Percentiles rank a stretch among this genome's conserved stretches.
These are phyloP conservation scores for Talaromyces thailandensis DNA, from an alignment of 495 filamentous ascomycete genomes.

Conservation along the genomic window DNA sequence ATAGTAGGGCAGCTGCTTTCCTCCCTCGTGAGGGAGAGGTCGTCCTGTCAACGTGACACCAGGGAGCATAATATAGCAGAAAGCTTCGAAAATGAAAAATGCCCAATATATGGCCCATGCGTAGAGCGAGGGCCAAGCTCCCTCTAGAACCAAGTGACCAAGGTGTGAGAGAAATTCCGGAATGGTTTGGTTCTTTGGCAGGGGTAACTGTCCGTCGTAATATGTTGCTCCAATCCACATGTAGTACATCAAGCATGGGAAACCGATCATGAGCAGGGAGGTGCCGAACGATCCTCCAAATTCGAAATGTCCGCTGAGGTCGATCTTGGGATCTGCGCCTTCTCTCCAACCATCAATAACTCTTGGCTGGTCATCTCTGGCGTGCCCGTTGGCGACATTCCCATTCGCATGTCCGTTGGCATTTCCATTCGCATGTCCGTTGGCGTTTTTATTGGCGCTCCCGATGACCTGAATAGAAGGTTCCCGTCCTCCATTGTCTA, in stretches of 20 bases:
- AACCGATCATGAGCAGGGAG: slow-evolving; percentile 70
- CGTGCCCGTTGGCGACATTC: slow-evolving; percentile 27
- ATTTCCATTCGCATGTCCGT: slow-evolving; percentile 8
- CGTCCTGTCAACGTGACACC: slow-evolving; percentile 80
- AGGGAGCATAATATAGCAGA: slow-evolving; percentile 74
- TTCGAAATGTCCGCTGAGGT: slow-evolving; percentile 71
- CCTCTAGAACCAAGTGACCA: slow-evolving; percentile 55
- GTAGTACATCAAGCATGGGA: slow-evolving; percentile 90
- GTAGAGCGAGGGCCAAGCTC: slow-evolving; percentile 76
- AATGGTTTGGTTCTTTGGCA: slow-evolving; percentile 51
- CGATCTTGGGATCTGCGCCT: slow-evolving; percentile 66
- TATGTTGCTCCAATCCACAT: slow-evolving; percentile 93
- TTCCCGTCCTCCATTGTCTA: slow-evolving; percentile 12
- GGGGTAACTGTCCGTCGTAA: slow-evolving; percentile 73
- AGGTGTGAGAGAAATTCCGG: slow-evolving; percentile 58
- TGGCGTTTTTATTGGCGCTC: slow-evolving; percentile 11
- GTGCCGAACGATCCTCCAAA: slow-evolving; percentile 78
- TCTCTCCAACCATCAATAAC: slow-evolving; percentile 59
- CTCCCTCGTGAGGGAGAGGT: slow-evolving; percentile 70
- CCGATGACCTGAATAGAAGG: background rate
- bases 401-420: slow-evolving; percentile 34
- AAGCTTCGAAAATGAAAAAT: slow-evolving; percentile 77
- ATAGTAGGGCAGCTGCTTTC: slow-evolving; percentile 82
- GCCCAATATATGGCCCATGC: slow-evolving; percentile 92
- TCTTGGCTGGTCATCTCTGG: slow-evolving; percentile 25